These are phyloP conservation scores for Globisporangium perplexum DNA, from an alignment of 352 stramenopile species.

Conservation along the genomic window DNA sequence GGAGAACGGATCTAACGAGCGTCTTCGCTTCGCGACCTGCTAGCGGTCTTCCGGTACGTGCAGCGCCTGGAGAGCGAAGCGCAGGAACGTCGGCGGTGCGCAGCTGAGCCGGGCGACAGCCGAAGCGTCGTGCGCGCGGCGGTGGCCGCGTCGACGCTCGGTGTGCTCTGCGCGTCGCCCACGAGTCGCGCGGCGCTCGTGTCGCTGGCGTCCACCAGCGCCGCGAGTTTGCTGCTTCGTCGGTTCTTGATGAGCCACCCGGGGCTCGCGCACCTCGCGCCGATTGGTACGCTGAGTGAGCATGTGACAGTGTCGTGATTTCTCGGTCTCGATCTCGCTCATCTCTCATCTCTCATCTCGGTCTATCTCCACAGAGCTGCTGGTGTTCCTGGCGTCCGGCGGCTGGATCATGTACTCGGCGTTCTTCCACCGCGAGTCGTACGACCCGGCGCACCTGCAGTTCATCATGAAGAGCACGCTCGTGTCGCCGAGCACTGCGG, in stretches of 20 bases:
- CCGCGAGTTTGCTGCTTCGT: slow-evolving; percentile 29
- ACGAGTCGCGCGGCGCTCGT: slow-evolving; percentile 38
- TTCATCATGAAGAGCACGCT: slow-evolving; percentile 62
- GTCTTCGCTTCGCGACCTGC: background rate
- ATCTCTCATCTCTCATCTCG: too few relatives aligned
- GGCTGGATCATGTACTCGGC: slow-evolving; percentile 61
- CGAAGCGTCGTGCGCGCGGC: slow-evolving; percentile 16
- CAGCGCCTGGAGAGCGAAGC: slow-evolving; percentile 18
- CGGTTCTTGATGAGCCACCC: slow-evolving; percentile 24
- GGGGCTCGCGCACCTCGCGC: slow-evolving; percentile 22
- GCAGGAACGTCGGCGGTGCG: too few relatives aligned
- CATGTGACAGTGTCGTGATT: too few relatives aligned
- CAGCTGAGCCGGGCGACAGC: background rate
- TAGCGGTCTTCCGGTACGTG: slow-evolving; percentile 43
- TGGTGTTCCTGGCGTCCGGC: slow-evolving; percentile 38
- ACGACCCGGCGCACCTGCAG: slow-evolving; percentile 43
- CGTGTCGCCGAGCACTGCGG: slow-evolving; percentile 24
- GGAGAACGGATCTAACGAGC: background rate
- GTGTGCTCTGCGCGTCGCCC: slow-evolving; percentile 25
- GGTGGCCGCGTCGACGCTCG: slow-evolving; percentile 26
- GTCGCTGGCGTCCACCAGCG: slow-evolving; percentile 46
- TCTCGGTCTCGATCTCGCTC: too few relatives aligned
- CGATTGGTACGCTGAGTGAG: slow-evolving; percentile 18
- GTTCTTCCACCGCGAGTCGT: slow-evolving; percentile 57
- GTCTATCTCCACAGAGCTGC: slow-evolving; percentile 23